Conservation (phyloP, 129 eudicot genomes). For the Helianthus tuberosus region DNA sequence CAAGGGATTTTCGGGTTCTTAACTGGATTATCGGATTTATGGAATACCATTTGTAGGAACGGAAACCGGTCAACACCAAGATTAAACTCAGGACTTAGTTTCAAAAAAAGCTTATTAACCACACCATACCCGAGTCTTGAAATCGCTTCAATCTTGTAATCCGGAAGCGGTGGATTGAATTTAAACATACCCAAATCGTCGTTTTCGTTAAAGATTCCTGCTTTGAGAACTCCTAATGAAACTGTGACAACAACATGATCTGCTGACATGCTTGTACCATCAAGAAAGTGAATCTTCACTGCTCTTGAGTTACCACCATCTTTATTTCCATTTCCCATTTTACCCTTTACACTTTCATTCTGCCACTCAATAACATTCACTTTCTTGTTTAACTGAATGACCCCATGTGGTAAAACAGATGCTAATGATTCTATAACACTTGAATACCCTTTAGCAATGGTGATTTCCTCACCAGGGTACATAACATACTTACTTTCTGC, state of each 20-base stretch:
- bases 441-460: slow-evolving; percentile 81
- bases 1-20: slow-evolving; percentile 62
- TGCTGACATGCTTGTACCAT: slow-evolving; percentile 72
- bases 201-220: slow-evolving; percentile 38
- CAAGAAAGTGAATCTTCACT: slow-evolving; percentile 70
- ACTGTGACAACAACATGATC: slow-evolving; percentile 93
- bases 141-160: slow-evolving; percentile 64
- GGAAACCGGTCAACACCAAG: slow-evolving; percentile 58
- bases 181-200: slow-evolving; percentile 42
- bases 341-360: slow-evolving; percentile 26
- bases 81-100: slow-evolving; percentile 39
- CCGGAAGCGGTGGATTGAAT: slow-evolving; percentile 68
- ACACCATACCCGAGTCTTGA: slow-evolving; percentile 86
- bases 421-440: slow-evolving; percentile 72
- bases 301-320: slow-evolving; percentile 39
- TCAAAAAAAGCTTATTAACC: slow-evolving; percentile 85
- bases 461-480: slow-evolving; percentile 92
- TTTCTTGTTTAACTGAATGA: slow-evolving; percentile 67
- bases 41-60: slow-evolving; percentile 68
- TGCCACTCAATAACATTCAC: slow-evolving; percentile 72
- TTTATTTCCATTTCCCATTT: slow-evolving; percentile 24
- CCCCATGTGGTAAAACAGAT: slow-evolving; percentile 66
- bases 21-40: slow-evolving; percentile 41
- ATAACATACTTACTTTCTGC: slow-evolving; percentile 77
- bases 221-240: slow-evolving; percentile 87